phyloP scores from a whole-genome alignment of 352 stramenopile genomes.

The Globisporangium viniferum region DNA sequence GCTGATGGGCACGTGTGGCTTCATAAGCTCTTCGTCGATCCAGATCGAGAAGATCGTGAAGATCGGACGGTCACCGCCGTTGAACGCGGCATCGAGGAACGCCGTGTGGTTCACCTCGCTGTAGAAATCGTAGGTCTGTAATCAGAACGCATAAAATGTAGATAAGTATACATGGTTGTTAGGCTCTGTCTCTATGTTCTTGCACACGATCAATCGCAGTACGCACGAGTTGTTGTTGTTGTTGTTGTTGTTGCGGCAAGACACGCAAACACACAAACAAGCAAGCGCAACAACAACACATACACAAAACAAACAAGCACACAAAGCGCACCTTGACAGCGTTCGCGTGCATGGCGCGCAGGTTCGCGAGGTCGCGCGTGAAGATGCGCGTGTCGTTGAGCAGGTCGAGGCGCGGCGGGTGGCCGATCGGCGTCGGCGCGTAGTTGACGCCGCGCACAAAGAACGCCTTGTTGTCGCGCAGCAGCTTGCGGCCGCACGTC shows the following conservation, averaged over 20 bases:
- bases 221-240: background rate
- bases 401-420: constrained; percentile 50
- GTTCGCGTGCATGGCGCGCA: constrained; percentile 74
- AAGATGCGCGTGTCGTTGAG: constrained; percentile 51
- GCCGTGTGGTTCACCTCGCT: constrained; percentile 39
- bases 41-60: constrained; percentile 76
- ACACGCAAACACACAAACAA: background rate
- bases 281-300: constrained; percentile 2
- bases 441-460: constrained; percentile 78
- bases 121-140: constrained; percentile 60
- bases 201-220: background rate
- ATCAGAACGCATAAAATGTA: background rate
- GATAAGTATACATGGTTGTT: background rate
- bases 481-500: constrained; percentile 57
- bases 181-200: background rate
- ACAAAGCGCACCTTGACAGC: constrained; percentile 37
- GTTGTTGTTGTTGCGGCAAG: background rate
- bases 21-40: constrained; percentile 64
- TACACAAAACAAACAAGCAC: background rate
- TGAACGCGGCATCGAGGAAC: constrained; percentile 65
- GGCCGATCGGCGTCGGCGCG: constrained; percentile 58
- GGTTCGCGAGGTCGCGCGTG: constrained; percentile 56
- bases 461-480: constrained; percentile 53
- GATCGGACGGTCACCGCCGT: constrained; percentile 47
- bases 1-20: constrained; percentile 20